These are phyloP conservation scores for Cairneyella variabilis DNA, from an alignment of 495 filamentous ascomycete species.

Conservation along the genomic window DNA sequence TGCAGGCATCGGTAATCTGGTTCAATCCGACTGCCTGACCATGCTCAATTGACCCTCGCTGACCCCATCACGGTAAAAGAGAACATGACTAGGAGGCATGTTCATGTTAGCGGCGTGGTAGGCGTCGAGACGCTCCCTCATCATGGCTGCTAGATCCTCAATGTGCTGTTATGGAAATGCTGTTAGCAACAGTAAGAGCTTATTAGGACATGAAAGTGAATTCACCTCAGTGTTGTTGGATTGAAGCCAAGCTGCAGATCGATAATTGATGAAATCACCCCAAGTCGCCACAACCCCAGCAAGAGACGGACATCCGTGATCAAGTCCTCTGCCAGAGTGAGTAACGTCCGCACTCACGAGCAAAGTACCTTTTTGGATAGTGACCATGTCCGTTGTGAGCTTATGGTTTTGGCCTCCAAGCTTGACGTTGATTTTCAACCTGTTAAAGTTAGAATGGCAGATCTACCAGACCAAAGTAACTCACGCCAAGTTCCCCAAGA, in stretches of 20 bases:
- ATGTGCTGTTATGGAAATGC: slow-evolving; percentile 3
- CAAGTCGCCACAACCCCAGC: slow-evolving; percentile 9
- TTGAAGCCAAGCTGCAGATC: slow-evolving; percentile 7
- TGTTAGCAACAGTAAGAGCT: background rate
- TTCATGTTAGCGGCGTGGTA: slow-evolving; percentile 18
- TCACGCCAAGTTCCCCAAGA: slow-evolving; percentile 6
- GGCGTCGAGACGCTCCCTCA: background rate
- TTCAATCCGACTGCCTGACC: background rate
- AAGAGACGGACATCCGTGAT: background rate
- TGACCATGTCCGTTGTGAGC: background rate
- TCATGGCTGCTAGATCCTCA: slow-evolving; percentile 3
- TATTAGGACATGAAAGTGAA: no score
- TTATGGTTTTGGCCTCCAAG: slow-evolving; percentile 2
- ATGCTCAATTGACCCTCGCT: slow-evolving; percentile 70
- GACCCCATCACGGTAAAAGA: slow-evolving; percentile 92
- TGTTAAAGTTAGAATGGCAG: no score
- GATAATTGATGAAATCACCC: background rate
- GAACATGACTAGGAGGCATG: slow-evolving; percentile 57
- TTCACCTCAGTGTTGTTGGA: slow-evolving; percentile 17
- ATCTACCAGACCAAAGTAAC: background rate
- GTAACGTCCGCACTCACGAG: slow-evolving; percentile 13
- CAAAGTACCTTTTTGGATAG: background rate
- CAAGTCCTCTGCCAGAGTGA: background rate
- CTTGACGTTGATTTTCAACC: slow-evolving; percentile 12
- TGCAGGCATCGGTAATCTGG: background rate